phyloP scores from a whole-genome alignment of 1,139 yeast genomes.

The Keqinozyma sinolaborantium region DNA sequence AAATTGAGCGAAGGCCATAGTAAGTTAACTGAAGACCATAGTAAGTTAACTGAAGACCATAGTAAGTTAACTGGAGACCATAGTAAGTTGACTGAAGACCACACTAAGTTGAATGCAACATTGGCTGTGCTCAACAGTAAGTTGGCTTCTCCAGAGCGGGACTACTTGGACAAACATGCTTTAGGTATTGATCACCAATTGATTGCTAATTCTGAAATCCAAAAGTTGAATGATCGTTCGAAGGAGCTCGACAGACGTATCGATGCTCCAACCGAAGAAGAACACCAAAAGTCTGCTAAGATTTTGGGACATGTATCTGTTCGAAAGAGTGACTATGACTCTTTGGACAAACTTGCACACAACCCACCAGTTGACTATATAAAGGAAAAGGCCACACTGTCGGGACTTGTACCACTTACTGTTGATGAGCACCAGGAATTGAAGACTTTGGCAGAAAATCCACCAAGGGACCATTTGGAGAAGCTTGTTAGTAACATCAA shows the following conservation, averaged over 20 bases:
- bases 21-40: too few species aligned
- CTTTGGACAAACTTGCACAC: conserved; percentile 10
- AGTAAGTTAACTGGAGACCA: too few species aligned
- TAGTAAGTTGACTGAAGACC: too few species aligned
- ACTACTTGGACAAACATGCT: too few species aligned
- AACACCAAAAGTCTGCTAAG: conserved; percentile 5
- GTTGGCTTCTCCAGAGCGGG: too few species aligned
- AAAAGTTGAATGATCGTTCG: conserved; percentile 11
- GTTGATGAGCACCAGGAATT: conserved; percentile 16
- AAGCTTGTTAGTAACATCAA: conserved; percentile 6
- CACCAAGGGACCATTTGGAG: conserved; percentile 15
- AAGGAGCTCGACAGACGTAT: conserved; percentile 8
- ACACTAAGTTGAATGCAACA: too few species aligned
- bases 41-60: too few species aligned
- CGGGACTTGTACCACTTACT: conserved; percentile 8
- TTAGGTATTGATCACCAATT: too few species aligned
- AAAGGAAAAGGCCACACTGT: conserved; percentile 17
- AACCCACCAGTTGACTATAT: conserved; percentile 26
- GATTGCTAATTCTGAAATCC: too few species aligned
- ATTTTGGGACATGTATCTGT: conserved; percentile 11
- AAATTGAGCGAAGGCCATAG: too few species aligned
- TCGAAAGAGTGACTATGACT: conserved; percentile 4
- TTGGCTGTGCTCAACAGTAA: too few species aligned
- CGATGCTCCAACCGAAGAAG: conserved; percentile 16
- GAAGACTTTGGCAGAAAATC: conserved; percentile 10